Percentiles rank a stretch among this genome's conserved stretches.
phyloP scores from a whole-genome alignment of 257 asterid species.

The Ophiorrhiza pumila region DNA sequence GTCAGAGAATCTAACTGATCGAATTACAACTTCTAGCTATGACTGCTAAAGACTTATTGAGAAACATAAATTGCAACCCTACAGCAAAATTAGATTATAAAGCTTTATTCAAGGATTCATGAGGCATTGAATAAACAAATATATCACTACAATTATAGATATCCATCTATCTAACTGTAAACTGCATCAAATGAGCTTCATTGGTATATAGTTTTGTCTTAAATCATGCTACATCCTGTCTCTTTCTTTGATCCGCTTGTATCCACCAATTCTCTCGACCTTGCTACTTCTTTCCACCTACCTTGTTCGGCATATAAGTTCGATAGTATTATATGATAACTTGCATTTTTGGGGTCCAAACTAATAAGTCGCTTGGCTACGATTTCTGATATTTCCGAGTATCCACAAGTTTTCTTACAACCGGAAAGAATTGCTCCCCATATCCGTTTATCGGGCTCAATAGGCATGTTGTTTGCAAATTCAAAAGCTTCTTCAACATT shows the following conservation, averaged over 20 bases:
- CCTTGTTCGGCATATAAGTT: constrained; percentile 71
- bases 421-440: constrained; percentile 89
- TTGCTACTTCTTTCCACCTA: constrained; percentile 69
- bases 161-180: not conserved
- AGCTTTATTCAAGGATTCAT: not conserved
- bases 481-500: constrained; percentile 70
- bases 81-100: not conserved
- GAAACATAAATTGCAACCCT: not conserved
- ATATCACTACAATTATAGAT: not conserved
- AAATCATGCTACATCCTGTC: constrained; percentile 49
- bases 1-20: not conserved
- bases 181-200: not conserved
- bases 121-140: not conserved
- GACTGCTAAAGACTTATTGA: no score
- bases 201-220: not conserved
- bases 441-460: constrained; percentile 69
- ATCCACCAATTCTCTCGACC: constrained; percentile 46
- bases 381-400: constrained; percentile 39
- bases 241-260: constrained; percentile 49
- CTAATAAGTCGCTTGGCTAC: constrained; percentile 49
- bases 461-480: constrained; percentile 62
- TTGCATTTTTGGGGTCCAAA: constrained; percentile 49
- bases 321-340: constrained; percentile 54
- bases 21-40: not conserved
- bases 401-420: constrained; percentile 46